A percentile compares a stretch with the other conserved stretches of the same genome.
Evolutionary conservation across 1,139 yeast species (phyloP).

Genomic region (Lodderomyces oxycetoniae): DNA sequence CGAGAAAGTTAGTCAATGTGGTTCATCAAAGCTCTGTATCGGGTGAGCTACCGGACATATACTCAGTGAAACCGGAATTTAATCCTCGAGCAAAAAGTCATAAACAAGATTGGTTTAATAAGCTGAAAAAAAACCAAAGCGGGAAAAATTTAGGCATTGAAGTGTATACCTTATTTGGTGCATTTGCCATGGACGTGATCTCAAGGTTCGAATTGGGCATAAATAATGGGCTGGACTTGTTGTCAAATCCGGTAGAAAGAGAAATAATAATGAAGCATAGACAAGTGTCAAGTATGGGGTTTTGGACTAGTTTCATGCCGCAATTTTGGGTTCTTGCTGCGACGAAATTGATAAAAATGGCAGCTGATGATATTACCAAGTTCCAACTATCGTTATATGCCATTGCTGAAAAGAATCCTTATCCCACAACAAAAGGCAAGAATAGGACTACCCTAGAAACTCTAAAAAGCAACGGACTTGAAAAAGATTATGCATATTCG

Average conservation of each 20-base stretch:
- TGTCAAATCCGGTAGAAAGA: constrained; percentile 35
- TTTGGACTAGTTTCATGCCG: constrained; percentile 66
- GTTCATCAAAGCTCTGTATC: constrained; percentile 29
- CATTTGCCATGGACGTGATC: constrained; percentile 71
- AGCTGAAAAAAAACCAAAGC: constrained; percentile 13
- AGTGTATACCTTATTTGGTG: constrained; percentile 57
- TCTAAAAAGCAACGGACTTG: constrained; percentile 29
- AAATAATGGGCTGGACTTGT: constrained; percentile 39
- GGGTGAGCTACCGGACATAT: constrained; percentile 30
- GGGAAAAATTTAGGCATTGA: constrained; percentile 44
- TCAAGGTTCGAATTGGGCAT: constrained; percentile 58
- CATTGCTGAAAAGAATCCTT: constrained; percentile 32
- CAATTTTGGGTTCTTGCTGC: constrained; percentile 49
- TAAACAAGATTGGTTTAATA: constrained; percentile 28
- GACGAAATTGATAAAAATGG: constrained; percentile 31
- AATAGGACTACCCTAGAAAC: constrained; percentile 33
- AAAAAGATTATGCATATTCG: constrained; percentile 35
- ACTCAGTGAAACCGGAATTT: constrained; percentile 27
- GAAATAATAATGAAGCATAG: constrained; percentile 47
- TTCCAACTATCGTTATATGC: constrained; percentile 50
- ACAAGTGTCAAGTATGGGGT: constrained; percentile 58
- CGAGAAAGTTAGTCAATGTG: constrained; percentile 23
- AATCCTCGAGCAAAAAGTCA: constrained; percentile 37
- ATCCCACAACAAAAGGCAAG: constrained; percentile 18
- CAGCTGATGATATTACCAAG: constrained; percentile 36